Base-by-base conservation (phyloP, 768 basidiomycete genomes). In the Hygrophoropsis aurantiaca region DNA sequence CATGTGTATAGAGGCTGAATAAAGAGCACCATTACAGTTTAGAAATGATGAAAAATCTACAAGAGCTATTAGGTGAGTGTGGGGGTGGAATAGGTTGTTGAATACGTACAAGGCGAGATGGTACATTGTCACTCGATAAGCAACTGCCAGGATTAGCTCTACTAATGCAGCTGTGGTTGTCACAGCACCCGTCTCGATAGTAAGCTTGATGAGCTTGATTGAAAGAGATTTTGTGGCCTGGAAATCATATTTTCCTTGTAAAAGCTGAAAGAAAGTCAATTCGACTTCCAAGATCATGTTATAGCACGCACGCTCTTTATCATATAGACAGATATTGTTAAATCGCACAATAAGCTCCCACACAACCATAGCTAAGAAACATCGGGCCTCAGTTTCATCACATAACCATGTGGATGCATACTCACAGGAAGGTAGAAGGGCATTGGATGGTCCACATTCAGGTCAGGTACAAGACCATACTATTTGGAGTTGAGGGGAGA, bases 121-220 rank as follows among this genome's bases (percentile, higher is more conserved):
- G 30, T 54, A 52, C 18, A 41, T 6, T 0, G 33, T 11, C 0
- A 42, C 1, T 5, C 4, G 21, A 21, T 6, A 62, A 23, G 36
- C 37, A 2, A 46, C 5, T 3, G 42, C 52, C 6, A 63, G 38
- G 9, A 55, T 24, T 2, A 60, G 41, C 30, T 63, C 59, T 1
- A 55, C 15, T 11, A 60, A 40, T 0, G 52, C 52, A 1, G 61
- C 50, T 3, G 39, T 33, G 4, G 58, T 49, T 10, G 61, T 63
- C 9, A 61, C 39, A 11, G 55, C 44, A 3, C 61, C 61, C 0
- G 58, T 63, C 27, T 63, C 60, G 11, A 61, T 41, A n/a, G 58
- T 55, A 11, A 62, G 35, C 41, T 32, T 60, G 2, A 52, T 62
- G 5, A 60, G 27, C 21, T 46, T 52, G 34, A 33, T 21, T 6